Conservation (phyloP, 2,329 filamentous ascomycete genomes). For the Fusarium coicis region DNA sequence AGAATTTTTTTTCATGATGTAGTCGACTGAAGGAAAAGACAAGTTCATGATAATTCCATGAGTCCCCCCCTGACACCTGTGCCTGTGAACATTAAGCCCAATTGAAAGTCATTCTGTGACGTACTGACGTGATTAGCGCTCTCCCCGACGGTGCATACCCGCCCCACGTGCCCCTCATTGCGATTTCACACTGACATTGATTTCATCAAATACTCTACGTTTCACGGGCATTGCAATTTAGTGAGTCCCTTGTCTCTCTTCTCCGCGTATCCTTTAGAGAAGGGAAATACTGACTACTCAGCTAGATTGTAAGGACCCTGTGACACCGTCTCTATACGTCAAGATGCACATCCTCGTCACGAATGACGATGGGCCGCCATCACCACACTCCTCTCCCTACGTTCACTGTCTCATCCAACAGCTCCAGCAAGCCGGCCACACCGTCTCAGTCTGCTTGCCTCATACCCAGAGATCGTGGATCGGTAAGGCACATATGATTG, state of each 20-base stretch:
- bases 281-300: not conserved
- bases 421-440: slow-evolving; percentile 80
- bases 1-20: slow-evolving; percentile 31
- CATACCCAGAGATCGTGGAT: slow-evolving; percentile 97
- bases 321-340: not conserved
- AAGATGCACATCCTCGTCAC: slow-evolving; percentile 73
- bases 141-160: slow-evolving; percentile 19
- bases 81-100: slow-evolving; percentile 10
- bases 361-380: slow-evolving; percentile 86
- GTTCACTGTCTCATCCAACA: slow-evolving; percentile 78
- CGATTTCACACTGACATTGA: slow-evolving; percentile 22
- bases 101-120: slow-evolving; percentile 31
- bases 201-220: slow-evolving; percentile 19
- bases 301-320: not conserved
- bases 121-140: slow-evolving; percentile 41
- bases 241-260: not conserved
- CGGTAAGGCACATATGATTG: slow-evolving; percentile 96
- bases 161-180: slow-evolving; percentile 43
- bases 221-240: slow-evolving; percentile 12
- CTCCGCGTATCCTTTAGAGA: not conserved
- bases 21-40: slow-evolving; percentile 33
- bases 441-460: slow-evolving; percentile 91
- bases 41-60: slow-evolving; percentile 37
- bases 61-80: slow-evolving; percentile 14
- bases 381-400: slow-evolving; percentile 81